Base-by-base conservation (phyloP, 2,329 filamentous ascomycete species). In the Colletotrichum sp. region DNA sequence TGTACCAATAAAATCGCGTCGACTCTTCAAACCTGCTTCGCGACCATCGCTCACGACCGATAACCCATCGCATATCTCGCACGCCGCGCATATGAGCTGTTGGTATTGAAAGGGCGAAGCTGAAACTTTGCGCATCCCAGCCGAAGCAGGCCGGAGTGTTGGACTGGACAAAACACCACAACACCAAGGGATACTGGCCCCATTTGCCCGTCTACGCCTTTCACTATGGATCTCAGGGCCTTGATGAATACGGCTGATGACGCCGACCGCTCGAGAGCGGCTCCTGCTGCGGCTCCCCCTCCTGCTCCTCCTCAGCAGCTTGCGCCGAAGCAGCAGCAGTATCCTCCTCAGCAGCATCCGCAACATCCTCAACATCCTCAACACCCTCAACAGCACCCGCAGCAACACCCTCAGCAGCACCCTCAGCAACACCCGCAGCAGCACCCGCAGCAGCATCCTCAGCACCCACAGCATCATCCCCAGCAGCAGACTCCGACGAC, bases 231-330 rank as follows among this genome's bases (percentile, higher is more conserved):
- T 85, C 86, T 91, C 73, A 83, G 86, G 77, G 87, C 87, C 18
- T 89, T 92, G 79, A 83, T 92, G 64, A 92, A 92, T 82, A 85
- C 87, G 26, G 86, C 88, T 43, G 90, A 90, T 77, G 84, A 84
- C 74, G 87, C 84, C 79, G 87, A 85, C 67, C 82, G 83, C 77
- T 80, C 81, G 61, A 82, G 83, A 67, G 79, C 82, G 72, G 83
- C 83, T 77, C 81, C 83, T 69, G 80, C 74, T 15, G 60, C 71
- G 16, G 70, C 63, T 24, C 30, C 69, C 16, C 36, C 59, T 36
- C 68, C 55, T 36, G 48, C 43, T 57, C 69, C 75, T 28, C 69
- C 77, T 36, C 76, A 66, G 24, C 48, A 52, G n/a, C 76, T 66
- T 65, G 74, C 70, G 63, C 64, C 57, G 13, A 73, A 77, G 64